These are phyloP conservation scores for Malania oleifera DNA, from an alignment of 164 flowering plant species.

Conservation along the genomic window DNA sequence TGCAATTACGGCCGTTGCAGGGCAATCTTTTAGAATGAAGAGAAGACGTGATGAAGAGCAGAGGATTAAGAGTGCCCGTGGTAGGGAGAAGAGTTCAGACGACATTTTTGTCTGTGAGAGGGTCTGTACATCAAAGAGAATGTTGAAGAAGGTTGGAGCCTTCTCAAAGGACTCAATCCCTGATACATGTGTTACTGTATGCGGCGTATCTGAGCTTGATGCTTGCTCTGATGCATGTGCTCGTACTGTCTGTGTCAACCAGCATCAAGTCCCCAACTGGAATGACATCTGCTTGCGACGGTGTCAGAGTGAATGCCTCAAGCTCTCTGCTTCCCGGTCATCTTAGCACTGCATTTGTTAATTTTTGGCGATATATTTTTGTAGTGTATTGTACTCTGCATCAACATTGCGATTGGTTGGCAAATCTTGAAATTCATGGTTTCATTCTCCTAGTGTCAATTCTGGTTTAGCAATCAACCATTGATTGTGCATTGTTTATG, in stretches of 20 bases:
- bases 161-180: conserved; percentile 88
- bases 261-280: conserved; percentile 85
- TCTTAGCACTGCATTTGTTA: conserved; percentile 12
- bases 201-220: conserved; percentile 76
- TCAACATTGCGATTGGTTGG: background rate
- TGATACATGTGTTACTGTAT: conserved; percentile 55
- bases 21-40: conserved; percentile 65
- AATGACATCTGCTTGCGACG: conserved; percentile 72
- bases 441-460: too few relatives aligned
- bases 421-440: background rate
- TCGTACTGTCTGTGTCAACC: conserved; percentile 81
- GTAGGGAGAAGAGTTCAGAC: conserved; percentile 76
- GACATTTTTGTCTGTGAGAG: conserved; percentile 92
- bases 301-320: conserved; percentile 83
- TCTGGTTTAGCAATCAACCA: too few relatives aligned
- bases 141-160: conserved; percentile 80
- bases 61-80: conserved; percentile 60
- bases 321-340: conserved; percentile 39
- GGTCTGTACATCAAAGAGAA: conserved; percentile 84
- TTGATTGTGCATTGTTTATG: too few relatives aligned
- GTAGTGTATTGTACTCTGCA: background rate
- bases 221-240: conserved; percentile 94
- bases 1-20: conserved; percentile 32
- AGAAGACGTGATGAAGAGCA: conserved; percentile 60
- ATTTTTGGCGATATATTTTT: background rate